Evolutionary conservation across 1,284 basidiomycete genomes (phyloP).

Genomic region (Puccinia sorghi): DNA sequence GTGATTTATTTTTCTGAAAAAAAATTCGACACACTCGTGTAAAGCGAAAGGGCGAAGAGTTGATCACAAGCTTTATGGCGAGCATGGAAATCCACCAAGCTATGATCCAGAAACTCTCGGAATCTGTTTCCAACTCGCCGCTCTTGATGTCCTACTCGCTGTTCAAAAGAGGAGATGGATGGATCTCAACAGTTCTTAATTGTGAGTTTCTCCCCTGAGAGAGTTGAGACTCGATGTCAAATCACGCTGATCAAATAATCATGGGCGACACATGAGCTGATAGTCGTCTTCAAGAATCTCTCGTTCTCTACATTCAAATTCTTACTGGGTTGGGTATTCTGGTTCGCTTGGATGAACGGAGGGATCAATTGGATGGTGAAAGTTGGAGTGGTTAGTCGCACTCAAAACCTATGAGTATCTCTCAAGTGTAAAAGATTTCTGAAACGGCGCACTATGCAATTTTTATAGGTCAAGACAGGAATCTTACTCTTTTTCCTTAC

Average conservation of each 20-base stretch:
- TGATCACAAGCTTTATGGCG: slow-evolving; percentile 14
- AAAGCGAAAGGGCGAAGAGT: slow-evolving; percentile 17
- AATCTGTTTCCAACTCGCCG: slow-evolving; percentile 16
- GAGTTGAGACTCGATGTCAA: neutral
- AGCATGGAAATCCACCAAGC: slow-evolving; percentile 18
- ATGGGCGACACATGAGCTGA: neutral
- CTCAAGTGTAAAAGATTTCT: neutral
- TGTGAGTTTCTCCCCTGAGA: neutral
- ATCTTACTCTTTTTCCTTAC: neutral
- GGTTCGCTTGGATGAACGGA: slow-evolving; percentile 23
- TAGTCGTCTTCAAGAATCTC: neutral
- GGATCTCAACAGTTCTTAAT: neutral
- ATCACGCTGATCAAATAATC: neutral
- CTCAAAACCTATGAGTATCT: neutral
- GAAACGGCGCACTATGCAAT: neutral
- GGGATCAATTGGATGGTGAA: slow-evolving; percentile 22
- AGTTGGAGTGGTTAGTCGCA: slow-evolving; percentile 8
- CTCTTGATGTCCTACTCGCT: slow-evolving; percentile 17
- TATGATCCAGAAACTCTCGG: slow-evolving; percentile 18
- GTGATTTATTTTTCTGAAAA: neutral
- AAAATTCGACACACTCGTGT: neutral
- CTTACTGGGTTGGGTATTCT: slow-evolving; percentile 5
- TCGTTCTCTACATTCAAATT: slow-evolving; percentile 4
- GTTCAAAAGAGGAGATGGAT: neutral
- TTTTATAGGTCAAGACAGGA: neutral